These are phyloP conservation scores for Neopestalotiopsis sp. DNA, from an alignment of 2,329 filamentous ascomycete species.

Conservation along the genomic window DNA sequence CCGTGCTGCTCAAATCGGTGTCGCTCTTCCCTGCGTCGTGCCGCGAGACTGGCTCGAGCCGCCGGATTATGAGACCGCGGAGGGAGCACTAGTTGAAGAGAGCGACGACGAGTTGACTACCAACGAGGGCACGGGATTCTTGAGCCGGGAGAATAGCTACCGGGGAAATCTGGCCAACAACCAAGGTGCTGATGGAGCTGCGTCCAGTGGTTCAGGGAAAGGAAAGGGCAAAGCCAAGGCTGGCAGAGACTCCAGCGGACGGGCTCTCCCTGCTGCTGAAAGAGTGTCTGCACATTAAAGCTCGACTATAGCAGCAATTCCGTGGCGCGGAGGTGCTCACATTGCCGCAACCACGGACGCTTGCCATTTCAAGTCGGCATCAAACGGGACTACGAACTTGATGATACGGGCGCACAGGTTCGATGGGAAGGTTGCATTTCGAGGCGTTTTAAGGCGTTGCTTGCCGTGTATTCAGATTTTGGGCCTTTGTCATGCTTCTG, in stretches of 20 bases:
- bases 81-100: conserved; percentile 68
- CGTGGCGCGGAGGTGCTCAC: not conserved
- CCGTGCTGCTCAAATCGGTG: conserved; percentile 81
- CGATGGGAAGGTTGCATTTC: conserved; percentile 14
- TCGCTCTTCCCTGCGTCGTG: conserved; percentile 82
- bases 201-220: conserved; percentile 46
- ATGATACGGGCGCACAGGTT: not conserved
- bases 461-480: conserved; percentile 7
- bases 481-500: conserved; percentile 17
- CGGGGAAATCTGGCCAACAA: conserved; percentile 30
- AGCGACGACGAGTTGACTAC: conserved; percentile 46
- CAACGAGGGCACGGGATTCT: conserved; percentile 65
- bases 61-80: conserved; percentile 75
- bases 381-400: not conserved
- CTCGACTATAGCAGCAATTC: not conserved
- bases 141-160: conserved; percentile 44
- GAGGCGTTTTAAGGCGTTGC: conserved; percentile 24
- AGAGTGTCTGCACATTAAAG: conserved; percentile 46
- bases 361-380: not conserved
- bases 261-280: conserved; percentile 58
- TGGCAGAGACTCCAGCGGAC: conserved; percentile 55
- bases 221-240: conserved; percentile 46
- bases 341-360: not conserved
- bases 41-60: conserved; percentile 82
- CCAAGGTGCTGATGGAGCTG: conserved; percentile 29